Percentiles rank a stretch among this genome's conserved stretches.
These are phyloP conservation scores for Hansenula anomala DNA, from an alignment of 1,139 yeast genomes.

Conservation along the genomic window DNA sequence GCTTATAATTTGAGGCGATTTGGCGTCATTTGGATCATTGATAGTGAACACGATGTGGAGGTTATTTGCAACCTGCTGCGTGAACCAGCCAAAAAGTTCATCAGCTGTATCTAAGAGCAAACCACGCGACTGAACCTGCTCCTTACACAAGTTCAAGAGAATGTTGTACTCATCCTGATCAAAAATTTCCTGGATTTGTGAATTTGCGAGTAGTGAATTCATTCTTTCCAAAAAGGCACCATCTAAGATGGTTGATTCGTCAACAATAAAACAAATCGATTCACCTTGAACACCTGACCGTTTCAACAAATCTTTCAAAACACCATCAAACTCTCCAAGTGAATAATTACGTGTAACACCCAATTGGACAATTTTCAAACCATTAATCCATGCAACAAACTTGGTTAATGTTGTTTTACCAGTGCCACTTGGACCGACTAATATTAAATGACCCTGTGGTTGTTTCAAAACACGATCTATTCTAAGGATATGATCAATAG, in stretches of 20 bases:
- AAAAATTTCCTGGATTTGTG: slow-evolving; percentile 88
- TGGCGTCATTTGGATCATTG: slow-evolving; percentile 44
- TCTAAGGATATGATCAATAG: slow-evolving; percentile 70
- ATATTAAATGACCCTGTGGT: slow-evolving; percentile 84
- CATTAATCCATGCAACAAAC: slow-evolving; percentile 93
- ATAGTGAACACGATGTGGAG: slow-evolving; percentile 83
- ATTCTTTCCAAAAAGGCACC: slow-evolving; percentile 83
- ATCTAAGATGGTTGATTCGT: slow-evolving; percentile 74
- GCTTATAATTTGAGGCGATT: slow-evolving; percentile 44
- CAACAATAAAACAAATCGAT: slow-evolving; percentile 67
- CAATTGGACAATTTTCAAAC: slow-evolving; percentile 58
- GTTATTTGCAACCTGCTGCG: slow-evolving; percentile 59
- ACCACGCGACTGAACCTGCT: slow-evolving; percentile 58
- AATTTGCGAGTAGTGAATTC: slow-evolving; percentile 88
- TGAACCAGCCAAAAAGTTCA: slow-evolving; percentile 75
- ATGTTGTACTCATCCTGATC: slow-evolving; percentile 64
- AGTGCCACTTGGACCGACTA: slow-evolving; percentile 82
- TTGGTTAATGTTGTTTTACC: slow-evolving; percentile 76
- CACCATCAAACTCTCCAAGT: slow-evolving; percentile 62
- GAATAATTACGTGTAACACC: slow-evolving; percentile 51
- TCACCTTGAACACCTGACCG: slow-evolving; percentile 53
- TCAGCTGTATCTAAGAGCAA: slow-evolving; percentile 62
- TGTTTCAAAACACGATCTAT: slow-evolving; percentile 82
- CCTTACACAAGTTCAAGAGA: slow-evolving; percentile 53
- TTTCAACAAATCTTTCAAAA: slow-evolving; percentile 50